Percentiles rank a stretch among this genome's conserved stretches.
phyloP scores from a whole-genome alignment of 179 eudicot genomes.

The Beta corolliflora region DNA sequence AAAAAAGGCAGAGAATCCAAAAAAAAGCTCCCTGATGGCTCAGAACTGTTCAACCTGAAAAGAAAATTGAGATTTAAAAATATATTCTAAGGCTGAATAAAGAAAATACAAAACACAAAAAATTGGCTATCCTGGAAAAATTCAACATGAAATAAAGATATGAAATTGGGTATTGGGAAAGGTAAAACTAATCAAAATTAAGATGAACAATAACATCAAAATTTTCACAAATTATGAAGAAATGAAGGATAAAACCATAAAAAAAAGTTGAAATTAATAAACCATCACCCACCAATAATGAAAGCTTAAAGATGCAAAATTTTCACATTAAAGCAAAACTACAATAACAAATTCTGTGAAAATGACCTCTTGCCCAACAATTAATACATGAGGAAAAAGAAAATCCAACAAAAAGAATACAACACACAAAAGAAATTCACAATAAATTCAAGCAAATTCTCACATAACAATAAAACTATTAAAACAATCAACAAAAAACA shows the following conservation, averaged over 20 bases:
- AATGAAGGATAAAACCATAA: not conserved
- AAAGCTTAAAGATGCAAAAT: constrained; percentile 16
- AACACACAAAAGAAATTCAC: not conserved
- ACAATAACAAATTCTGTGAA: constrained; percentile 14
- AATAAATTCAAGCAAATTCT: constrained; percentile 1
- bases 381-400: constrained; percentile 1
- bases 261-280: not conserved
- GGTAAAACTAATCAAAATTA: not conserved
- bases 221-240: not conserved
- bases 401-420: not conserved
- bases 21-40: no score
- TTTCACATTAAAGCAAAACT: constrained; percentile 3
- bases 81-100: no score
- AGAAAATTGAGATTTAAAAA: no score
- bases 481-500: not conserved
- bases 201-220: constrained; percentile 1
- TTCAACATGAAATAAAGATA: not conserved
- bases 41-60: no score
- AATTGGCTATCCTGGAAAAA: not conserved
- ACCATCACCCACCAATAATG: constrained; percentile 18
- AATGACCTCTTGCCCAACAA: constrained; percentile 19
- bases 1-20: not conserved
- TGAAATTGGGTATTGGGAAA: not conserved
- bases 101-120: not conserved
- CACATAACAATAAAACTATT: not conserved